Percentiles rank a stretch among this genome's conserved stretches.
These are phyloP conservation scores for Podila epigama DNA, from an alignment of 192 early-diverging fungal genomes.

Conservation along the genomic window DNA sequence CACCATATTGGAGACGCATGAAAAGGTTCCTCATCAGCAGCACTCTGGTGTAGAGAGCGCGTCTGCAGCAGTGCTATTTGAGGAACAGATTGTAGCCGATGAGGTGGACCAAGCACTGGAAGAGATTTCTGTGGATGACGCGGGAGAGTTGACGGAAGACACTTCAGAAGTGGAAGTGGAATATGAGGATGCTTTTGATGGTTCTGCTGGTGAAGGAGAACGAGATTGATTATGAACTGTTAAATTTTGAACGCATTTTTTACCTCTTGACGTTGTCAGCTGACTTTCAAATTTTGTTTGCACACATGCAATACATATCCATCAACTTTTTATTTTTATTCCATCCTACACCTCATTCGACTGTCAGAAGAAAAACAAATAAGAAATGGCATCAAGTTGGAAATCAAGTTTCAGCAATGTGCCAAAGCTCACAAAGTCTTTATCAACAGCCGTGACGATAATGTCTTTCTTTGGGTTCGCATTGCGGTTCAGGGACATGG, in stretches of 20 bases:
- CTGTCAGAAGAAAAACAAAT: no score
- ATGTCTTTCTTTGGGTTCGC: not conserved
- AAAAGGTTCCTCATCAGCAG: no score
- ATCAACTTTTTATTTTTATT: no score
- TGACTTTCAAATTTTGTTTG: no score
- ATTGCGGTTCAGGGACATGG: not conserved
- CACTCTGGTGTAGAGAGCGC: no score
- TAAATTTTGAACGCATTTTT: not conserved
- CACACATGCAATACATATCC: no score
- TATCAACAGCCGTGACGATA: not conserved
- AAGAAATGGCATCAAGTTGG: not conserved
- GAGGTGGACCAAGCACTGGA: slow-evolving; percentile 5
- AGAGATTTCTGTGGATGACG: slow-evolving; percentile 8
- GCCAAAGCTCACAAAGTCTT: not conserved
- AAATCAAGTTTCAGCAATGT: not conserved
- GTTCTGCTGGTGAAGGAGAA: not conserved
- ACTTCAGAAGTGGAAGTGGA: slow-evolving; percentile 21
- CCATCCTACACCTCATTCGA: no score
- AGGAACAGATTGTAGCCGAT: not conserved
- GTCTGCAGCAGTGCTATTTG: not conserved
- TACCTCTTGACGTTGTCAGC: no score
- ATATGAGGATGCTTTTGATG: slow-evolving; percentile 10
- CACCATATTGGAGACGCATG: not conserved
- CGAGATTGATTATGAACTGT: not conserved
- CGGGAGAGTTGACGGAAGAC: not conserved